Conservation (phyloP, 1,139 yeast species). For the Nadsonia starkeyi-henricii region DNA sequence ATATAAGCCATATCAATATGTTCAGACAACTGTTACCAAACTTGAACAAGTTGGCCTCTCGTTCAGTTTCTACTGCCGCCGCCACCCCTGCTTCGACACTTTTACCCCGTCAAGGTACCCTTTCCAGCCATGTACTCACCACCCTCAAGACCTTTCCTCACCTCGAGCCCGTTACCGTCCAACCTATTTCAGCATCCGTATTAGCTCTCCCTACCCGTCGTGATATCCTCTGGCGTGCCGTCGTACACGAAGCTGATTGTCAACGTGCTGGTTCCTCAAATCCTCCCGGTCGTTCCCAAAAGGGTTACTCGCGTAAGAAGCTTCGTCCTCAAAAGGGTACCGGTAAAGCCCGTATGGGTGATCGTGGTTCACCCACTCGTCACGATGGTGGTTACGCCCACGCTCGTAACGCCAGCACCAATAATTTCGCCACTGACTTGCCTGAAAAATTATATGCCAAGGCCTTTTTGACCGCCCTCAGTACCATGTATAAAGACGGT, state of each 20-base stretch:
- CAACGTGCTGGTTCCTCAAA: slow-evolving; percentile 82
- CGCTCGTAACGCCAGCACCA: slow-evolving; percentile 74
- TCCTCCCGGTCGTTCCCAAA: slow-evolving; percentile 69
- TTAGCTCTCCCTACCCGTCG: slow-evolving; percentile 69
- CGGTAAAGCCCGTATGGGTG: slow-evolving; percentile 94
- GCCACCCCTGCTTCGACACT: slow-evolving; percentile 6
- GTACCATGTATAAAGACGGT: slow-evolving; percentile 67
- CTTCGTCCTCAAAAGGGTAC: slow-evolving; percentile 83
- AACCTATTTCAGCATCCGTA: slow-evolving; percentile 60
- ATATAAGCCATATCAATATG: slow-evolving; percentile 1
- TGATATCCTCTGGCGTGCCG: slow-evolving; percentile 90
- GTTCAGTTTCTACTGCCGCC: slow-evolving; percentile 6
- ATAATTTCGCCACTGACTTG: slow-evolving; percentile 74
- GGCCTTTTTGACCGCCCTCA: slow-evolving; percentile 72
- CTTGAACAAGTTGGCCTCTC: background rate
- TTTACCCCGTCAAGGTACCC: slow-evolving; percentile 22
- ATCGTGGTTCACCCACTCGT: slow-evolving; percentile 85
- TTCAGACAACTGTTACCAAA: slow-evolving; percentile 6
- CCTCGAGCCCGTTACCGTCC: slow-evolving; percentile 63
- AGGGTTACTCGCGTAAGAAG: slow-evolving; percentile 74
- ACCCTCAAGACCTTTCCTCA: slow-evolving; percentile 78
- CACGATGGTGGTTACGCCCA: slow-evolving; percentile 83
- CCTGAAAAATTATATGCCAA: slow-evolving; percentile 59
- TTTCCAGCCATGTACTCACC: slow-evolving; percentile 70
- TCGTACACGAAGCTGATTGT: slow-evolving; percentile 78